phyloP scores from a whole-genome alignment of 257 asterid species.

The Paraleonurus japonicus region DNA sequence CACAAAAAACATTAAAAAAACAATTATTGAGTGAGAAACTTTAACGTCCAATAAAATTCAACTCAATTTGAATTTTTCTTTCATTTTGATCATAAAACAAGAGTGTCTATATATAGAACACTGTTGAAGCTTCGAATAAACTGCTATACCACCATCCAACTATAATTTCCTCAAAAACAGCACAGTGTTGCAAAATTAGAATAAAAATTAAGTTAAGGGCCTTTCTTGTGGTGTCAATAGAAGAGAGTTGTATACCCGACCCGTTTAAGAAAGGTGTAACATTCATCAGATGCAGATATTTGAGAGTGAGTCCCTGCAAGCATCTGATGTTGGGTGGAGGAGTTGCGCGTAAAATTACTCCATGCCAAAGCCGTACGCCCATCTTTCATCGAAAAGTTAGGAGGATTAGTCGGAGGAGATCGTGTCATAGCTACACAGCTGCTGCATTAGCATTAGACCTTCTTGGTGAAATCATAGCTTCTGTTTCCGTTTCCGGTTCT shows the following conservation, averaged over 20 bases:
- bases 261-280: not conserved
- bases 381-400: slow-evolving; percentile 20
- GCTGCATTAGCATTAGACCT: slow-evolving; percentile 25
- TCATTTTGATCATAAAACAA: not conserved
- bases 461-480: slow-evolving; percentile 47
- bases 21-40: not conserved
- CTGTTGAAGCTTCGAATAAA: not conserved
- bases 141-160: not conserved
- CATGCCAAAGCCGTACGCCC: slow-evolving; percentile 25
- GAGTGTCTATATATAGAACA: not conserved
- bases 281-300: slow-evolving; percentile 27
- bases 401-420: slow-evolving; percentile 24
- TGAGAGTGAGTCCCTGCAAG: not conserved
- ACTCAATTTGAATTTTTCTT: not conserved
- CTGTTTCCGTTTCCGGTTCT: slow-evolving; percentile 39
- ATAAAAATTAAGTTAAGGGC: not conserved
- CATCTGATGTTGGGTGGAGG: slow-evolving; percentile 21
- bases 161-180: not conserved
- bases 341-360: slow-evolving; percentile 36
- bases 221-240: slow-evolving; percentile 7
- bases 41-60: not conserved
- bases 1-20: not conserved
- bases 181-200: not conserved
- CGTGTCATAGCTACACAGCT: not conserved
- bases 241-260: not conserved